phyloP scores from a whole-genome alignment of 129 eudicot species.

The Sambucus nigra region DNA sequence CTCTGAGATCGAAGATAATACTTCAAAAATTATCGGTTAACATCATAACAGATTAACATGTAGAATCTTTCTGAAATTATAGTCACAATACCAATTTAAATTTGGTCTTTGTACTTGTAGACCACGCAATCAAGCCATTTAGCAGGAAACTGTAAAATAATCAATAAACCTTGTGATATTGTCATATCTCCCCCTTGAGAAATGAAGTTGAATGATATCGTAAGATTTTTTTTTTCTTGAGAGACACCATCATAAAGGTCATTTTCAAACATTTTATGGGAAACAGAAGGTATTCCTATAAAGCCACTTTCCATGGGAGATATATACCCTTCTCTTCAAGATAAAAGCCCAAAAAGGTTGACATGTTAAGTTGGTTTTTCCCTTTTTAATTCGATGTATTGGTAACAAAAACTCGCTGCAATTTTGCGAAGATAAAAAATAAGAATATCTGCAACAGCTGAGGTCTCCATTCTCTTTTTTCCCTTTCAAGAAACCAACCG shows the following conservation, averaged over 20 bases:
- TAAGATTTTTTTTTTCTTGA: constrained; percentile 19
- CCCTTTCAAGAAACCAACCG: constrained; percentile 45
- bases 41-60: too few relatives aligned
- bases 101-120: constrained; percentile 15
- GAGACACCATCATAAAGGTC: constrained; percentile 23
- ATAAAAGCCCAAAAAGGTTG: constrained; percentile 16
- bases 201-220: constrained; percentile 22
- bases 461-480: constrained; percentile 24
- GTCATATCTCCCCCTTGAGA: constrained; percentile 15
- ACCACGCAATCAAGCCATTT: constrained; percentile 14
- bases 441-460: constrained; percentile 19
- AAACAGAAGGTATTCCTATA: constrained; percentile 32
- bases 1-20: too few relatives aligned
- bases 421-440: constrained; percentile 20
- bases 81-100: too few relatives aligned
- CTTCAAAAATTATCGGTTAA: constrained; percentile 22
- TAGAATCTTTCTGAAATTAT: too few relatives aligned
- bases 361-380: constrained; percentile 21
- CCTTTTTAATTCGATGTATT: constrained; percentile 26
- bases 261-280: constrained; percentile 20
- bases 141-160: constrained; percentile 17
- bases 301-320: constrained; percentile 53
- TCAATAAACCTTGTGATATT: constrained; percentile 1
- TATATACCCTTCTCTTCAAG: constrained; percentile 27
- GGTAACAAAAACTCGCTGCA: constrained; percentile 23